These are phyloP conservation scores for Calonectria henricotiae DNA, from an alignment of 2,329 filamentous ascomycete genomes.

Conservation along the genomic window DNA sequence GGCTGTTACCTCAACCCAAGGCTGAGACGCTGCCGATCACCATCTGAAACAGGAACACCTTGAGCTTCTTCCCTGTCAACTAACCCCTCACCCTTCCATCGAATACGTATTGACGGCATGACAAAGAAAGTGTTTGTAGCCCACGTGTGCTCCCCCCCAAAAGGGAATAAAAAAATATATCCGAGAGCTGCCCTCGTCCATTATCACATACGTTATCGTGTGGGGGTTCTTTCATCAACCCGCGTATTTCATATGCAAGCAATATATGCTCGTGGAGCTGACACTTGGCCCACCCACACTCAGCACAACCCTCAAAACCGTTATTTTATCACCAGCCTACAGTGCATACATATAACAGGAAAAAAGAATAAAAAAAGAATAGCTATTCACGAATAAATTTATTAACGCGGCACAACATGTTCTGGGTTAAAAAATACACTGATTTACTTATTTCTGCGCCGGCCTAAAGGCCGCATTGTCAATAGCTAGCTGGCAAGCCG, in stretches of 20 bases:
- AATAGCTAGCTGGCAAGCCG: background rate
- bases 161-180: background rate
- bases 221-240: background rate
- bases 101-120: background rate
- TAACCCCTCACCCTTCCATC: slow-evolving; percentile 4
- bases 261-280: background rate
- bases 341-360: too few relatives aligned
- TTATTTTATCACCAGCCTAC: too few relatives aligned
- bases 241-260: slow-evolving; percentile 1
- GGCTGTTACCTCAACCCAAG: slow-evolving; percentile 39
- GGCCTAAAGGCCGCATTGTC: background rate
- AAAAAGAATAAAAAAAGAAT: too few relatives aligned
- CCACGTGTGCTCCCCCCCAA: slow-evolving; percentile 10
- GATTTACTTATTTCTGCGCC: too few relatives aligned
- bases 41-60: slow-evolving; percentile 49
- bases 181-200: background rate
- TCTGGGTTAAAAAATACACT: too few relatives aligned
- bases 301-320: too few relatives aligned
- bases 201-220: background rate
- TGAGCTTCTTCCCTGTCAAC: slow-evolving; percentile 19
- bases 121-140: slow-evolving; percentile 20
- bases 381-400: too few relatives aligned
- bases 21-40: slow-evolving; percentile 46
- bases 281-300: background rate
- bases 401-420: too few relatives aligned